Evolutionary conservation across 805 yeast genomes (phyloP).

Genomic region (Ogataea siamensis): DNA sequence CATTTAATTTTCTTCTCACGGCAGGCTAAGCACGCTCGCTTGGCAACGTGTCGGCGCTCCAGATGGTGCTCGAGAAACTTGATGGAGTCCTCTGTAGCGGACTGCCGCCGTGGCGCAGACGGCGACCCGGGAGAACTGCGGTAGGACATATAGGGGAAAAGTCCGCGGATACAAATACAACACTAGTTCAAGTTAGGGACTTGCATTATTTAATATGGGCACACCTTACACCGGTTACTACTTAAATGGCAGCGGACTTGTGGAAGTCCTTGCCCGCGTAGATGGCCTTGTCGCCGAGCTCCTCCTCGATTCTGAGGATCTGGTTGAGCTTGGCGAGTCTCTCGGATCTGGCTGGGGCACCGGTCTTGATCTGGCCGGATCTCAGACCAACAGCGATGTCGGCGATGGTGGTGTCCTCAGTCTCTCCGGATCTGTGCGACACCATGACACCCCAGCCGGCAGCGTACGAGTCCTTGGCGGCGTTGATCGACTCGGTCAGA

Average conservation of each 20-base stretch:
- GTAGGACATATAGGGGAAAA: slow-evolving; percentile 2
- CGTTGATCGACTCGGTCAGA: slow-evolving; percentile 91
- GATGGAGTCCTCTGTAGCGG: slow-evolving; percentile 9
- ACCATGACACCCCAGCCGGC: slow-evolving; percentile 99
- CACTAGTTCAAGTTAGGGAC: not conserved
- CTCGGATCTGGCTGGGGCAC: slow-evolving; percentile 99
- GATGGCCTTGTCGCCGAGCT: slow-evolving; percentile 95
- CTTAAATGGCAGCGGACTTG: slow-evolving; percentile 39
- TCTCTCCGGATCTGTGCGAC: slow-evolving; percentile 99
- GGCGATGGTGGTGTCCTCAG: slow-evolving; percentile 98
- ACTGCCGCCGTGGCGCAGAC: not conserved
- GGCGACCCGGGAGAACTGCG: slow-evolving; percentile 5
- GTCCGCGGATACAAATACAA: too few relatives aligned
- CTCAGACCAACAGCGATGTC: slow-evolving; percentile 97
- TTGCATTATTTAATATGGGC: not conserved
- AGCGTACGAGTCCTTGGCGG: slow-evolving; percentile 90
- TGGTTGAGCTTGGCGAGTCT: slow-evolving; percentile 99
- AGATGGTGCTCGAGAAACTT: slow-evolving; percentile 9
- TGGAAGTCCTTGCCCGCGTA: slow-evolving; percentile 95
- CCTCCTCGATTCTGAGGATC: slow-evolving; percentile 97
- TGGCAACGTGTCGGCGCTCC: slow-evolving; percentile 49
- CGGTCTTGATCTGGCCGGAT: slow-evolving; percentile 98
- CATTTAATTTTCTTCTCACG: slow-evolving; percentile 66
- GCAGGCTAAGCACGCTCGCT: slow-evolving; percentile 61
- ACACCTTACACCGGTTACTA: slow-evolving; percentile 1